Base-by-base conservation (phyloP, 2,329 filamentous ascomycete genomes). In the Monilinia laxa region DNA sequence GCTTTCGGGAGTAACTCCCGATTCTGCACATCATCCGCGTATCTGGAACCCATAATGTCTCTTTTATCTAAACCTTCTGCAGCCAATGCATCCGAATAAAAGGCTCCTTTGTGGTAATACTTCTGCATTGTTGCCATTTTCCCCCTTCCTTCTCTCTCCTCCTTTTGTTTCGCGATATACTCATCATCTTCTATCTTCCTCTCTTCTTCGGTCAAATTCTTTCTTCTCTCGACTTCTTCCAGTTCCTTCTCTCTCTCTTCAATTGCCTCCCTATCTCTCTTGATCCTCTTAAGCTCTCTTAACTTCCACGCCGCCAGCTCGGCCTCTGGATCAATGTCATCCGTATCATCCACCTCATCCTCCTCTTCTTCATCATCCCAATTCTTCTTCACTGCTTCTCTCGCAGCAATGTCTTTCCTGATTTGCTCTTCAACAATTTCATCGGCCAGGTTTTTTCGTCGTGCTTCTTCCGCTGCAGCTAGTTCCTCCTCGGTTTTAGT, bases 101-200 rank as follows among this genome's bases (percentile, higher is more conserved):
- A 99, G 20, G 95, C 95, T 59, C 95, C 95, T 80, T 93, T 94
- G 83, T 99, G 95, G 79, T 92, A 93, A 80, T 98, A 99, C 76
- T 93, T 93, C 76, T 97, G 93, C 90, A 98, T 92, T 77, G 88
- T 97, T 2, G 85, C 85, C 83, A 95, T 92, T 79, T 94, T 90
- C 64, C 92, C 92, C 68, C 90, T 89, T 62, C 82, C 79, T 72
- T 90, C 87, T 78, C 73, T 75, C 70, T 77, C 75, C 35, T 76
- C 75, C 45, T 73, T 75, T 62, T 98, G 94, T 71, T 84, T 83
- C 0, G 88, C 88, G 23, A 98, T 80, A 77, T 87, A 91, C 62
- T 85, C 90, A 54, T 88, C 85, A 77, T 99, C 95, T 77, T 99
- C 95, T 67, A 87, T 89, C 67, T 89, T 87, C 58, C 95, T 87